A percentile compares a stretch with the other conserved stretches of the same genome.
These are phyloP conservation scores for Mucor sp. DNA, from an alignment of 371 early-diverging fungal species.

Conservation along the genomic window DNA sequence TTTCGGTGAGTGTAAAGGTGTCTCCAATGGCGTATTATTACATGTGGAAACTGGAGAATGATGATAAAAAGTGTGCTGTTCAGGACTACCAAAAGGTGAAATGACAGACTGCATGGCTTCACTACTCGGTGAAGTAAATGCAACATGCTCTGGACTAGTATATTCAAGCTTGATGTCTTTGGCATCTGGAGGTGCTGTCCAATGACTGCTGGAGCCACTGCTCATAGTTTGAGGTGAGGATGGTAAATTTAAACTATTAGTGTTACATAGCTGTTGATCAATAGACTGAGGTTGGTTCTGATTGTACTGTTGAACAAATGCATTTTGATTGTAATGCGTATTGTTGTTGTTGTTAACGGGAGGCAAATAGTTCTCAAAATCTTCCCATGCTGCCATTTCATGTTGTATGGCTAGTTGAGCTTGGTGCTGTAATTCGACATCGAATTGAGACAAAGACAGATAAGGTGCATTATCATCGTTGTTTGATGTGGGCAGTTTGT, in stretches of 20 bases:
- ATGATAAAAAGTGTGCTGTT: neutral
- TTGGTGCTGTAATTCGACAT: slow-evolving; percentile 43
- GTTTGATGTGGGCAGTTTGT: neutral
- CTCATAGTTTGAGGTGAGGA: neutral
- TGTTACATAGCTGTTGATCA: neutral
- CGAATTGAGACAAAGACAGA: slow-evolving; percentile 38
- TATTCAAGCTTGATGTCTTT: slow-evolving; percentile 7
- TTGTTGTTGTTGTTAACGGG: neutral
- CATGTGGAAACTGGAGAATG: slow-evolving; percentile 3
- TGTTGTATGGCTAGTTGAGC: slow-evolving; percentile 42
- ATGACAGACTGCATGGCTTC: slow-evolving; percentile 7
- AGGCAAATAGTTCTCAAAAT: slow-evolving; percentile 43
- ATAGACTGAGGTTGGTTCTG: neutral
- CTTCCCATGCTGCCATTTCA: slow-evolving; percentile 35
- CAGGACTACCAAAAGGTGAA: slow-evolving; percentile 24
- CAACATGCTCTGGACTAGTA: neutral
- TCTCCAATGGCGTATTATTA: slow-evolving; percentile 11
- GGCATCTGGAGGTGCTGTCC: neutral
- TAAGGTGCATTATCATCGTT: slow-evolving; percentile 7
- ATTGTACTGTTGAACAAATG: neutral
- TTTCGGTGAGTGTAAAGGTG: slow-evolving; percentile 20
- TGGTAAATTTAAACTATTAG: neutral
- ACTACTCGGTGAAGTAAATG: slow-evolving; percentile 13
- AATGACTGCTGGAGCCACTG: neutral
- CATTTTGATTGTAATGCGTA: neutral